phyloP scores from a whole-genome alignment of 495 filamentous ascomycete genomes.

The Penicillium coprophilum region DNA sequence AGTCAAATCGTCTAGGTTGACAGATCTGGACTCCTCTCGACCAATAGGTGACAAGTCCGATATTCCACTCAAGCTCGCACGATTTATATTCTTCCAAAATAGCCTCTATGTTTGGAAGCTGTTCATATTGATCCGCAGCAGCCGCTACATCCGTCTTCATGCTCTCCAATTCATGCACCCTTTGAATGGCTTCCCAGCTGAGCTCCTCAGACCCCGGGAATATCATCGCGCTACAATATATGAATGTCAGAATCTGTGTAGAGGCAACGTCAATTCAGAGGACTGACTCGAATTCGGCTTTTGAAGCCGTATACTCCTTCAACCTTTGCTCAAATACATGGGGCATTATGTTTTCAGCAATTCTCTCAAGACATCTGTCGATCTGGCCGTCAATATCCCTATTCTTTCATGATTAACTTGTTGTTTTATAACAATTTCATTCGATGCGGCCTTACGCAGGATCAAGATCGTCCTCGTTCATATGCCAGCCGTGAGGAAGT shows the following conservation, averaged over 20 bases:
- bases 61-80: not conserved
- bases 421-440: not conserved
- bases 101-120: constrained; percentile 6
- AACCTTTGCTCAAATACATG: constrained; percentile 9
- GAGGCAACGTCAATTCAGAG: not conserved
- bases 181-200: not conserved
- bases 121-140: not conserved
- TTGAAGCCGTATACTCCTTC: not conserved
- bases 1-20: constrained; percentile 5
- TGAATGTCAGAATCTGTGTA: not conserved
- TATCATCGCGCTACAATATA: not conserved
- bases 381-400: constrained; percentile 12
- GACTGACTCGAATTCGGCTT: constrained; percentile 4
- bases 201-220: not conserved
- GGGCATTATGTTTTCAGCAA: constrained; percentile 14
- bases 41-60: constrained; percentile 13
- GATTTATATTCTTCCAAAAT: constrained; percentile 6
- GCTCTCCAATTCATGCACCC: not conserved
- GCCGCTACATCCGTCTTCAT: not conserved
- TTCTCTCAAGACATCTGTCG: constrained; percentile 15
- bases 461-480: constrained; percentile 2
- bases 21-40: constrained; percentile 1
- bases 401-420: not conserved
- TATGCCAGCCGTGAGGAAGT: constrained; percentile 1
- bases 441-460: not conserved